These are phyloP conservation scores for Aureobasidium subglaciale DNA, from an alignment of 2,329 filamentous ascomycete genomes.

Conservation along the genomic window DNA sequence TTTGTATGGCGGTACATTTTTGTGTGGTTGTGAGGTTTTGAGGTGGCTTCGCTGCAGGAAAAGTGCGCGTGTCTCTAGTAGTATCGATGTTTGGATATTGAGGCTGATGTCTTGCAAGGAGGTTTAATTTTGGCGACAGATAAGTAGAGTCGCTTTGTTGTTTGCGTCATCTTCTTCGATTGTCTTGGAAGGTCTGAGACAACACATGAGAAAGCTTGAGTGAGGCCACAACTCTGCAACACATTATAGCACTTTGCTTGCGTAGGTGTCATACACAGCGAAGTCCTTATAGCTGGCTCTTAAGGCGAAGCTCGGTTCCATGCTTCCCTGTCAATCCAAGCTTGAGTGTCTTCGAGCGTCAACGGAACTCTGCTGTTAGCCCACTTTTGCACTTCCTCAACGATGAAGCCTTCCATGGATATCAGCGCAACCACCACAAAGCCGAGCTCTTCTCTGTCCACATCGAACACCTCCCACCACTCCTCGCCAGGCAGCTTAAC, in stretches of 20 bases:
- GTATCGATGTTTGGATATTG: background rate
- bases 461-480: constrained; percentile 99
- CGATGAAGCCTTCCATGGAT: constrained; percentile 67
- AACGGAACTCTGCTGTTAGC: constrained; percentile 47
- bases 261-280: no score
- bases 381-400: constrained; percentile 49
- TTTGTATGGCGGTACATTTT: constrained; percentile 5
- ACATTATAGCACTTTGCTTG: no score
- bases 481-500: constrained; percentile 73
- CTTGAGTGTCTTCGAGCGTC: constrained; percentile 51
- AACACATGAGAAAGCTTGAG: background rate
- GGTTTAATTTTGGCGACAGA: background rate
- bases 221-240: no score
- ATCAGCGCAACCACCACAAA: constrained; percentile 82
- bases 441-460: constrained; percentile 86
- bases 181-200: background rate
- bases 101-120: background rate
- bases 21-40: background rate
- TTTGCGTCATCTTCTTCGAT: background rate
- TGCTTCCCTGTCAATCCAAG: constrained; percentile 46
- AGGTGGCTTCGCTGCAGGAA: no score
- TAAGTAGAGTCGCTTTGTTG: background rate
- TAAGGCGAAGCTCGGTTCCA: background rate
- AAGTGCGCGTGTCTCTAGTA: background rate
- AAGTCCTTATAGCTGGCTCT: no score